A percentile compares a stretch with the other conserved stretches of the same genome.
These are phyloP conservation scores for Eucalyptus albens DNA, from an alignment of 345 rosid species.

Conservation along the genomic window DNA sequence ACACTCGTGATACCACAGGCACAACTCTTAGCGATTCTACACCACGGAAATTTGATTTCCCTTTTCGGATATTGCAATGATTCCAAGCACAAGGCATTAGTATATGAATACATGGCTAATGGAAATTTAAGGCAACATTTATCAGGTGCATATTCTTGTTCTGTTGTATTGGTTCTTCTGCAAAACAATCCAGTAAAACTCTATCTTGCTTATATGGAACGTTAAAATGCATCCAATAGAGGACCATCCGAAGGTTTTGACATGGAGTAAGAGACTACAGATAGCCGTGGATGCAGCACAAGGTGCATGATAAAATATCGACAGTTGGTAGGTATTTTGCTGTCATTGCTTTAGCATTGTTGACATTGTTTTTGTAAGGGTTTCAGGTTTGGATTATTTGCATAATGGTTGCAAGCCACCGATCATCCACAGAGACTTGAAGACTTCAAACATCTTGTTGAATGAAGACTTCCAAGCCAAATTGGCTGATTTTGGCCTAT, in stretches of 20 bases:
- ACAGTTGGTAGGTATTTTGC: neutral
- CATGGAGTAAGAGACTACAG: slow-evolving; percentile 9
- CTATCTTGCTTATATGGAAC: neutral
- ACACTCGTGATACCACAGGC: neutral
- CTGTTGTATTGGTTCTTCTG: neutral
- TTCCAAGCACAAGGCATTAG: neutral
- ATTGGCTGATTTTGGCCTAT: slow-evolving; percentile 50
- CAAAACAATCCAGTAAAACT: no score
- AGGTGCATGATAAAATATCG: neutral
- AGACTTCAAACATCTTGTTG: slow-evolving; percentile 18
- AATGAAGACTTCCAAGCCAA: slow-evolving; percentile 25
- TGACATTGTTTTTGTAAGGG: neutral
- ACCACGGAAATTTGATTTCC: neutral
- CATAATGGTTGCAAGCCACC: slow-evolving; percentile 54
- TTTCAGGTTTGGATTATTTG: slow-evolving; percentile 24
- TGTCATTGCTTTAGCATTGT: neutral
- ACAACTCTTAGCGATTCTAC: neutral
- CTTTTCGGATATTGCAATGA: neutral
- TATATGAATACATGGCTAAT: no score
- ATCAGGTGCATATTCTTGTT: neutral
- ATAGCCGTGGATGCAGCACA: slow-evolving; percentile 30
- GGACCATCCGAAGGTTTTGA: neutral
- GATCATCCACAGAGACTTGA: slow-evolving; percentile 34
- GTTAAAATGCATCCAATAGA: neutral
- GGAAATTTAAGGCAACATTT: no score